These are phyloP conservation scores for Rosellinia necatrix DNA, from an alignment of 2,329 filamentous ascomycete genomes.

Conservation along the genomic window DNA sequence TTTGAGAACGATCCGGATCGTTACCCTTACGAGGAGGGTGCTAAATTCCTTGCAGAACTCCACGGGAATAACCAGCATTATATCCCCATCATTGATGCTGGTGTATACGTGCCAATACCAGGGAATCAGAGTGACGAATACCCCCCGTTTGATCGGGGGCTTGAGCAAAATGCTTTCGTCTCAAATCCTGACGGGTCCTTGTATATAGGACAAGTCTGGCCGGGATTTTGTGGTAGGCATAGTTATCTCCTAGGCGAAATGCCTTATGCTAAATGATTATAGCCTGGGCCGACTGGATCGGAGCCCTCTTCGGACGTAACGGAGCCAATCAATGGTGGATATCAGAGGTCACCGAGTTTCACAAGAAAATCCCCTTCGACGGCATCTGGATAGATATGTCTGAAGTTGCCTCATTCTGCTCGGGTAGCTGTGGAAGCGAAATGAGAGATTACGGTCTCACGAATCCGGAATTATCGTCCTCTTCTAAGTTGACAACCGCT, in stretches of 20 bases:
- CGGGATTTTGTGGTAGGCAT: constrained; percentile 60
- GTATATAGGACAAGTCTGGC: constrained; percentile 72
- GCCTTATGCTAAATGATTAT: constrained; percentile 8
- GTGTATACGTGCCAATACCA: constrained; percentile 72
- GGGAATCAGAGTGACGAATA: constrained; percentile 69
- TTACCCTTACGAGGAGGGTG: constrained; percentile 63
- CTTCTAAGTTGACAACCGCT: neutral
- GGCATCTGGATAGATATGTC: constrained; percentile 65
- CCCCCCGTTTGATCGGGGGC: constrained; percentile 64
- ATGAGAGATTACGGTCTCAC: constrained; percentile 47
- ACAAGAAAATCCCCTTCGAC: constrained; percentile 55
- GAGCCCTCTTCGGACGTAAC: constrained; percentile 63
- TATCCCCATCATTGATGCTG: constrained; percentile 75
- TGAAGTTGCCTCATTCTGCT: constrained; percentile 67
- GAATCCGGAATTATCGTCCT: neutral
- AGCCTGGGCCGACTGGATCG: constrained; percentile 74
- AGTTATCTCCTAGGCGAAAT: neutral
- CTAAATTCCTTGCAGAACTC: constrained; percentile 63
- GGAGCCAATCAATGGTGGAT: constrained; percentile 73
- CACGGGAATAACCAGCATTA: constrained; percentile 71
- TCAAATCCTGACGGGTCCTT: constrained; percentile 62
- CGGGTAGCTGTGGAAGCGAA: constrained; percentile 71
- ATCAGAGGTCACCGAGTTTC: constrained; percentile 62
- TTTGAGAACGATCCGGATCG: constrained; percentile 65
- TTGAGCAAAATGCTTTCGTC: constrained; percentile 58